phyloP scores from a whole-genome alignment of 345 rosid species.

The Arabidopsis suecica region DNA sequence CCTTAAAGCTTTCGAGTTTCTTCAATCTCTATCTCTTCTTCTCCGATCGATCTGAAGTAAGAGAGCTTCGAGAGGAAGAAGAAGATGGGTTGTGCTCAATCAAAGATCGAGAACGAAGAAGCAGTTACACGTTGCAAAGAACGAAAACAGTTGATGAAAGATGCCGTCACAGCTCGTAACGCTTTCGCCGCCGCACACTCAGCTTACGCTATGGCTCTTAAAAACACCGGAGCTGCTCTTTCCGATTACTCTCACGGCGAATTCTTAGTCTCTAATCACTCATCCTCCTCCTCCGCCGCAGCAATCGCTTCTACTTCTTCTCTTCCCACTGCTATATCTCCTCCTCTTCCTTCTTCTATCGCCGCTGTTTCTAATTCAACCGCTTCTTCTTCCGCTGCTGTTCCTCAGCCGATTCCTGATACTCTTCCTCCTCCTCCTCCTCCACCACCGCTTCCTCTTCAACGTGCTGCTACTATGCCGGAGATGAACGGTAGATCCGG shows the following conservation, averaged over 20 bases:
- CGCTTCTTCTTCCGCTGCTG: conserved; percentile 37
- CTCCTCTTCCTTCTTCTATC: conserved; percentile 73
- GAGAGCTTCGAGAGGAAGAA: conserved; percentile 11
- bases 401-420: conserved; percentile 32
- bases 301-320: conserved; percentile 27
- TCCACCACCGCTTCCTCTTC: conserved; percentile 50
- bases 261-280: conserved; percentile 48
- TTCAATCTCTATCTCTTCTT: not conserved
- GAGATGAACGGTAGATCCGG: conserved; percentile 69
- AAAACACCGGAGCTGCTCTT: conserved; percentile 95
- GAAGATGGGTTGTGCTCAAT: conserved; percentile 87
- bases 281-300: conserved; percentile 1
- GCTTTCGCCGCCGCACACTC: conserved; percentile 99
- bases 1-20: conserved; percentile 11
- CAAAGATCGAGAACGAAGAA: conserved; percentile 97
- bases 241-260: conserved; percentile 84
- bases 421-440: conserved; percentile 62
- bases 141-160: conserved; percentile 73
- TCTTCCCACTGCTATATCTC: conserved; percentile 40
- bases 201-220: conserved; percentile 74
- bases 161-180: conserved; percentile 74
- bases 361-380: conserved; percentile 48
- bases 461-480: conserved; percentile 83
- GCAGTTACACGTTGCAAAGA: conserved; percentile 84
- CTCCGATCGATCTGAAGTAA: conserved; percentile 34